Conservation (phyloP, 768 basidiomycete species). For the Chalciporus chontae region DNA sequence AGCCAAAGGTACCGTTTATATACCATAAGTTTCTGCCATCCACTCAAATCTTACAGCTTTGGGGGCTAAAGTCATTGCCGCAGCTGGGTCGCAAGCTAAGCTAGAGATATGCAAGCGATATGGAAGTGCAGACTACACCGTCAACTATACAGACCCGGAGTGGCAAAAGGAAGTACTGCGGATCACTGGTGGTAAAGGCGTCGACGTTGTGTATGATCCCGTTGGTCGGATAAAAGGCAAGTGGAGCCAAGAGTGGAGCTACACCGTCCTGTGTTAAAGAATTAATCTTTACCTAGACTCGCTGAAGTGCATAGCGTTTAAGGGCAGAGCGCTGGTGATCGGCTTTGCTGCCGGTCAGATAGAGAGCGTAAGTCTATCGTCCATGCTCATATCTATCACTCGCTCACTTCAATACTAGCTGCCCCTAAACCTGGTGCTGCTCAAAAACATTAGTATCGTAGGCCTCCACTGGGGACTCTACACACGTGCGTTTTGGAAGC, state of each 20-base stretch:
- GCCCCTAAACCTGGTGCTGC: slow-evolving; percentile 75
- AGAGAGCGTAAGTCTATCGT: slow-evolving; percentile 15
- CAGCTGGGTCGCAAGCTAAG: slow-evolving; percentile 77
- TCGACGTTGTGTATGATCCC: slow-evolving; percentile 83
- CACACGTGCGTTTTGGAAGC: slow-evolving; percentile 42
- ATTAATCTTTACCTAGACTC: slow-evolving; percentile 47
- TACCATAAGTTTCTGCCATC: not conserved
- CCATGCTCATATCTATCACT: not conserved
- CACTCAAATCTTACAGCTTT: slow-evolving; percentile 48
- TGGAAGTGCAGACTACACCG: slow-evolving; percentile 78
- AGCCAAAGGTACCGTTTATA: slow-evolving; percentile 65
- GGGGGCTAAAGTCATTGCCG: slow-evolving; percentile 93
- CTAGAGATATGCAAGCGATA: slow-evolving; percentile 69
- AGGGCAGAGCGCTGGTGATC: slow-evolving; percentile 88
- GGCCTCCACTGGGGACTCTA: slow-evolving; percentile 91
- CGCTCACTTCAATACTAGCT: slow-evolving; percentile 44
- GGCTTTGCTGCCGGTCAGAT: slow-evolving; percentile 47
- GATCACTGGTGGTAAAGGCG: slow-evolving; percentile 82
- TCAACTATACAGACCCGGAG: slow-evolving; percentile 72
- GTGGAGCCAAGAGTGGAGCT: not conserved
- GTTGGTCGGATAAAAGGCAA: slow-evolving; percentile 73
- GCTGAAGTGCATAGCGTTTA: slow-evolving; percentile 92
- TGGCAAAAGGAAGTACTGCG: slow-evolving; percentile 92
- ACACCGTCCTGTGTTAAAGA: not conserved
- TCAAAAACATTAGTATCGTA: slow-evolving; percentile 82